Evolutionary conservation across 2,329 filamentous ascomycete species (phyloP), one percentile per base, ranked within the genome.

Genomic region (Aspergillaceae sp.): DNA sequence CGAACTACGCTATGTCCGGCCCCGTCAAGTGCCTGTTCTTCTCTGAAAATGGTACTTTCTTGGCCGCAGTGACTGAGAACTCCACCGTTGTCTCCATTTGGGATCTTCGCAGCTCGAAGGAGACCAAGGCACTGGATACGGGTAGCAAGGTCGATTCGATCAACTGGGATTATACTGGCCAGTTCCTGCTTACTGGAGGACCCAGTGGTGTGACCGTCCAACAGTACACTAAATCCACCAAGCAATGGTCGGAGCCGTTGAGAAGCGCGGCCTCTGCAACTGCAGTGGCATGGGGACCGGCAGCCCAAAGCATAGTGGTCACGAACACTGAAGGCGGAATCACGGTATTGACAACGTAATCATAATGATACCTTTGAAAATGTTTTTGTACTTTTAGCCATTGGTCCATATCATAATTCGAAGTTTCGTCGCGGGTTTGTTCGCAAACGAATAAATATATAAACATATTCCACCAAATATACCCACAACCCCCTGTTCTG

Each of bases 11-110:
- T 5, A 67, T 74, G 49, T 62, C 67, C 27, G 80, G 82, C 0
- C 82, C 89, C 0, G 77, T 96, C 3, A 80, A 86, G 57, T 79
- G 82, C 7, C 71, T 98, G 36, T 76, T 79, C 48, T 98, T 98
- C 69, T 96, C 90, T 0, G 92, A 98, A 67, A 98, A 98, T 57
- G 92, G 92, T 27, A 95, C 87, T 58, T 97, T 90, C 87, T 83
- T 98, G 53, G 91, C 91, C 1, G 86, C 88, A 4, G 83, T 84
- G 5, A 82, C 84, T 48, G 83, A 88, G 65, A 83, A 82, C 29
- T 86, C 89, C 53, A 86, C 82, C 26, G 83, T 76, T 27, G 83
- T 95, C 34, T 86, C 86, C 7, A 81, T 97, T 45, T 97, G 94
- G 75, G 91, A 97, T 66, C 76, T 98, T 50, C 84, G 92, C 57